These are phyloP conservation scores for Lentinula detonsa DNA, from an alignment of 768 basidiomycete species.

Conservation along the genomic window DNA sequence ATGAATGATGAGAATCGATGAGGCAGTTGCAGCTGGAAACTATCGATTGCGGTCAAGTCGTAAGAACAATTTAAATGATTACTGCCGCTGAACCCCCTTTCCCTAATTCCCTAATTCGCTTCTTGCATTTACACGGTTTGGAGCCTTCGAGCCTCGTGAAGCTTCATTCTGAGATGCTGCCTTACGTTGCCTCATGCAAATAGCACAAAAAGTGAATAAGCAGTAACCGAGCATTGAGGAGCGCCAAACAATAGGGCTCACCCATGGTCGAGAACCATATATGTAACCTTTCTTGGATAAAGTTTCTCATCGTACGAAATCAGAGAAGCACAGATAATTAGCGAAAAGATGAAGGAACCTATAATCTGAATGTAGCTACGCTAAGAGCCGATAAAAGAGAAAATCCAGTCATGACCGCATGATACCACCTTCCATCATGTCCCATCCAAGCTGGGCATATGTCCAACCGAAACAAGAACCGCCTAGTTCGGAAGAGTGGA, in stretches of 20 bases:
- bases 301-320: not conserved
- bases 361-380: no score
- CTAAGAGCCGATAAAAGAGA: no score
- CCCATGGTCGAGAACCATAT: not conserved
- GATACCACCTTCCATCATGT: constrained; percentile 22
- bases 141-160: not conserved
- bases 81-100: not conserved
- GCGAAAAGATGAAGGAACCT: no score
- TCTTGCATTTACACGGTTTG: not conserved
- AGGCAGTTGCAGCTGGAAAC: not conserved
- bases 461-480: constrained; percentile 31
- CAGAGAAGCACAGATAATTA: not conserved
- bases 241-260: not conserved
- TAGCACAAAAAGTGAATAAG: not conserved
- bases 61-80: not conserved
- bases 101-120: not conserved
- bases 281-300: not conserved
- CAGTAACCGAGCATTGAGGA: not conserved
- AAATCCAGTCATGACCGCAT: not conserved
- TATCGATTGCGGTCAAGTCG: not conserved
- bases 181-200: not conserved
- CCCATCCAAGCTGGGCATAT: constrained; percentile 30
- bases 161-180: not conserved
- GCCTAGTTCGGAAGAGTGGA: constrained; percentile 21
- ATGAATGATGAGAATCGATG: not conserved